Evolutionary conservation across 495 filamentous ascomycete genomes (phyloP), one percentile per base, ranked within the genome.

Genomic region (Cenococcum geophilum): DNA sequence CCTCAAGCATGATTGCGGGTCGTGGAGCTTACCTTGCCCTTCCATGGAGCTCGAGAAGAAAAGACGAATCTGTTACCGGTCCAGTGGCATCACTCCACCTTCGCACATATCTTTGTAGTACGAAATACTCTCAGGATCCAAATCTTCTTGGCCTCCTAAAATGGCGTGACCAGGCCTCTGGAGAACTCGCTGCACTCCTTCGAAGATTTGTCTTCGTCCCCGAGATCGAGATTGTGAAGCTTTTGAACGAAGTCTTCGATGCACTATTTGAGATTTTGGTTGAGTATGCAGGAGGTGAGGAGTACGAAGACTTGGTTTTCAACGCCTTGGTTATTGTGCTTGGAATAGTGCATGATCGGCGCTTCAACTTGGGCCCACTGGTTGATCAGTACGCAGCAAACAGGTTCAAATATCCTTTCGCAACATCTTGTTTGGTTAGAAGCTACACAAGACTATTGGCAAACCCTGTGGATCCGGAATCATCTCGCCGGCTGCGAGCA

Each of bases 211-310:
- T 88, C 9, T 99, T 97, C 68, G 93, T 99, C 10, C 86, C 93
- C 0, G 93, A 99, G 71, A 96, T 97, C 54, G 93, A 99, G 74
- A 89, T 97, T 25, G 93, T 97, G 60, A 99, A 97, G 74, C 80
- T 96, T 54, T 76, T 97, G 9, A 84, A 81, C 61, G 87, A 95
- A 68, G 92, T 99, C 14, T 86, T 99, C 66, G 90, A 96, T 71
- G 85, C 91, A 9, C 80, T 97, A 12, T 99, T 99, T 68, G 85
- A 89, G 9, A 91, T 97, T 37, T 73, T 97, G 27, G 86, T 93
- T 11, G 89, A 95, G 64, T 85, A 96, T 70, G 82, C 89, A 11
- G 90, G 89, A 4, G 89, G 91, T 57, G 89, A 95, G 59, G 91
- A 96, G 63, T 87, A 89, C 58, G 93, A 97, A 63, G 91, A 99